These are phyloP conservation scores for Bacterosira constricta DNA, from an alignment of 108 stramenopile genomes.

Conservation along the genomic window DNA sequence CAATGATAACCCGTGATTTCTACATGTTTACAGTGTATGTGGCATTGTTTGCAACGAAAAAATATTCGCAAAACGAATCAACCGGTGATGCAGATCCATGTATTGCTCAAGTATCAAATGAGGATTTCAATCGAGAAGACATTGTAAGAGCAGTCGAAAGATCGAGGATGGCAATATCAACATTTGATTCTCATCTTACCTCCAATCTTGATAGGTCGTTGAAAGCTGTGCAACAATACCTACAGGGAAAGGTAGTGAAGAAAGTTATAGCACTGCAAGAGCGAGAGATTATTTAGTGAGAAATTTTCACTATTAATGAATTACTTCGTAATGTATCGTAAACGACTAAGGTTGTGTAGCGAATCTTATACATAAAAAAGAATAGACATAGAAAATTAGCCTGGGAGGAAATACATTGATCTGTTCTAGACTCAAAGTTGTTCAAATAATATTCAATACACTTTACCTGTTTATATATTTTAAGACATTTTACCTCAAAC, in stretches of 20 bases:
- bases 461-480: too few species aligned
- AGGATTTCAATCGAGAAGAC: conserved; percentile 11
- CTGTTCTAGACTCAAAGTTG: too few species aligned
- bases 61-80: neutral
- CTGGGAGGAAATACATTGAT: too few species aligned
- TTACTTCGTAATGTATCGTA: too few species aligned
- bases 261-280: conserved; percentile 16
- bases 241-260: conserved; percentile 29
- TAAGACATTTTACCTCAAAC: too few species aligned
- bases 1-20: conserved; percentile 7
- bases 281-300: too few species aligned
- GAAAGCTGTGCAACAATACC: conserved; percentile 26
- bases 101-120: too few species aligned
- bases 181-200: conserved; percentile 24
- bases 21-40: conserved; percentile 13
- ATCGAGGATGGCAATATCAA: conserved; percentile 31
- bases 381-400: too few species aligned
- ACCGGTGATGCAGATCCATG: neutral
- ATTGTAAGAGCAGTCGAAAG: conserved; percentile 30
- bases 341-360: too few species aligned
- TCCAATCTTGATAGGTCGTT: conserved; percentile 30
- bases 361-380: too few species aligned
- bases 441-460: too few species aligned
- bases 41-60: conserved; percentile 8
- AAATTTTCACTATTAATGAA: too few species aligned